A percentile compares a stretch with the other conserved stretches of the same genome.
Conservation (phyloP, 2,329 filamentous ascomycete genomes). For the Magnaporthiopsis rhizophila region DNA sequence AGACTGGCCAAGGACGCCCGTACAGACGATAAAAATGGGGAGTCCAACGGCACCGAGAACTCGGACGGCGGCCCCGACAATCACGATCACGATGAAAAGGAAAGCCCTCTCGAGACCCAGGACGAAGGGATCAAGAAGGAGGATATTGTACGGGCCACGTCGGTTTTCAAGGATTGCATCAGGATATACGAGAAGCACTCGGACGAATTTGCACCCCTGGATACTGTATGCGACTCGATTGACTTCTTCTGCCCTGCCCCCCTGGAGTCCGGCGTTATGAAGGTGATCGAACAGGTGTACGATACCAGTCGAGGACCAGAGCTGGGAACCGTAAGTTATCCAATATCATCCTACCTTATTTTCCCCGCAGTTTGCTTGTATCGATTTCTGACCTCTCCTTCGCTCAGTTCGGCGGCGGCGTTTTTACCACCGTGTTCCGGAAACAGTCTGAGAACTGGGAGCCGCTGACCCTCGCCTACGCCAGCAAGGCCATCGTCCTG, state of each 20-base stretch:
- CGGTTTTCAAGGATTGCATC: too few relatives aligned
- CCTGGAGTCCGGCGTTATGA: conserved; percentile 26
- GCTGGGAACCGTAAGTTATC: conserved; percentile 41
- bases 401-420: conserved; percentile 25
- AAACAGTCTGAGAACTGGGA: conserved; percentile 49
- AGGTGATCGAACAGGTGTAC: conserved; percentile 35
- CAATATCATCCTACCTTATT: too few relatives aligned
- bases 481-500: conserved; percentile 39
- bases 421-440: conserved; percentile 39
- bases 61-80: neutral
- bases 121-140: too few relatives aligned
- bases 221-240: conserved; percentile 19
- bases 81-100: neutral
- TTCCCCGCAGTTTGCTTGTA: too few relatives aligned
- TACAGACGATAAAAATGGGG: conserved; percentile 16
- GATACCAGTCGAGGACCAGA: conserved; percentile 41
- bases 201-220: neutral
- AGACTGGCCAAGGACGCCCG: conserved; percentile 3
- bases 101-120: too few relatives aligned
- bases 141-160: too few relatives aligned
- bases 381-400: conserved; percentile 10
- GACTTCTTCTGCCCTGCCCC: conserved; percentile 14
- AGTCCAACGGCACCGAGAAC: too few relatives aligned
- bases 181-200: too few relatives aligned
- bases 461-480: conserved; percentile 35